Conservation (phyloP, 1,139 yeast genomes). For the Schwanniomyces etchellsii region DNA sequence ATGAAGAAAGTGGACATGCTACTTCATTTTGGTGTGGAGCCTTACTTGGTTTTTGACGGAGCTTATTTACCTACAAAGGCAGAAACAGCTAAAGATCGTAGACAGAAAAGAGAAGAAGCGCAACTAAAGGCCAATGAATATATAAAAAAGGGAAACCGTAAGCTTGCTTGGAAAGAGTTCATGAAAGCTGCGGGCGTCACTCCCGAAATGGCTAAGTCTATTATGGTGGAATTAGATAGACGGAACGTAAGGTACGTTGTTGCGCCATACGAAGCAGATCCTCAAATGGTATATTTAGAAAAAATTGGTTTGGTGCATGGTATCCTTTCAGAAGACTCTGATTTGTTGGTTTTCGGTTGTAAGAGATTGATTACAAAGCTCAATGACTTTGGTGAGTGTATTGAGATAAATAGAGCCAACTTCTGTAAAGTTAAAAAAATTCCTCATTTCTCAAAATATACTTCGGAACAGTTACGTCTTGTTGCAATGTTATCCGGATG, state of each 20-base stretch:
- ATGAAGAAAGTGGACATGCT: slow-evolving; percentile 64
- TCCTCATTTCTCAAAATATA: slow-evolving; percentile 40
- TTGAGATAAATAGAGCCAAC: slow-evolving; percentile 56
- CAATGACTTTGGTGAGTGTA: slow-evolving; percentile 69
- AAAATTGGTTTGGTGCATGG: slow-evolving; percentile 72
- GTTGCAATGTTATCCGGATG: slow-evolving; percentile 92
- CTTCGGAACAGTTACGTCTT: slow-evolving; percentile 57
- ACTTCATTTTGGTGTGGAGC: slow-evolving; percentile 62
- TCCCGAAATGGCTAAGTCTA: slow-evolving; percentile 83
- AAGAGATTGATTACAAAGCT: slow-evolving; percentile 70
- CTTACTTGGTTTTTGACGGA: slow-evolving; percentile 93
- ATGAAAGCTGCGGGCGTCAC: slow-evolving; percentile 84
- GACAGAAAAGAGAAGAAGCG: slow-evolving; percentile 51
- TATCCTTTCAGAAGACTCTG: slow-evolving; percentile 91
- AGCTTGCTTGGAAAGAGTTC: slow-evolving; percentile 61
- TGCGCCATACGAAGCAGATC: slow-evolving; percentile 98
- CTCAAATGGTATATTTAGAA: slow-evolving; percentile 92
- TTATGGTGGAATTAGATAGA: slow-evolving; percentile 67
- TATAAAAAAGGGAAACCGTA: slow-evolving; percentile 45
- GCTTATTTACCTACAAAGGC: slow-evolving; percentile 77
- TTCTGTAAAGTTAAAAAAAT: slow-evolving; percentile 42
- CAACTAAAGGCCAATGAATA: slow-evolving; percentile 48
- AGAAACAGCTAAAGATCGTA: slow-evolving; percentile 65
- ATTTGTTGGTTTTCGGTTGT: slow-evolving; percentile 86
- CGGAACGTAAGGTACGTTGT: slow-evolving; percentile 67